Evolutionary conservation across 176 grass and related monocot species (phyloP).

Genomic region (Oryza glaberrima): DNA sequence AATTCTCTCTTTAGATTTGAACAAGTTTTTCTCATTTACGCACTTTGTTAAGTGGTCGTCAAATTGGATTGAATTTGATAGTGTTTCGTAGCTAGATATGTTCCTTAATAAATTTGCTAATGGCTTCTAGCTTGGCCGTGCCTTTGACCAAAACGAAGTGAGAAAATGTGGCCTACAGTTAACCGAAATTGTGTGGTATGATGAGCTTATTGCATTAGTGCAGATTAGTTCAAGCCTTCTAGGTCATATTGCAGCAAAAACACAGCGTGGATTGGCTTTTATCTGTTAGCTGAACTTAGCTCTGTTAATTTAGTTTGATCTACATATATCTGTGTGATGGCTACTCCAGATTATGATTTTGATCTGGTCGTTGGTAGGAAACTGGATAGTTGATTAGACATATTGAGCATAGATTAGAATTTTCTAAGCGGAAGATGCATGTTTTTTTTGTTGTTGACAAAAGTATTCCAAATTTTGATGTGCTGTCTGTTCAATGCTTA

Average conservation of each 20-base stretch:
- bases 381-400: neutral
- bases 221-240: neutral
- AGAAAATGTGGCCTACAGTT: neutral
- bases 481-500: neutral
- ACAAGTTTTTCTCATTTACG: neutral
- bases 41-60: conserved; percentile 8
- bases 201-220: neutral
- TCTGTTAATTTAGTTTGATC: neutral
- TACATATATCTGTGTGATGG: neutral
- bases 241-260: neutral
- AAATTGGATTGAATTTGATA: neutral
- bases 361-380: neutral
- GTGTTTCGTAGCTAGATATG: neutral
- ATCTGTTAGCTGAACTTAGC: neutral
- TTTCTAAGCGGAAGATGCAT: neutral
- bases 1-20: conserved; percentile 20
- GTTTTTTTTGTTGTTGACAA: conserved; percentile 16
- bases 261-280: neutral
- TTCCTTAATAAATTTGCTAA: neutral
- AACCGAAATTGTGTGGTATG: conserved; percentile 2
- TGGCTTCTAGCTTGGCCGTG: neutral
- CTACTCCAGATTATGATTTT: neutral
- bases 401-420: neutral
- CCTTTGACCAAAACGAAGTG: neutral
- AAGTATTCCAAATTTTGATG: neutral